Conservation (phyloP, 1,284 basidiomycete genomes). For the Phylloporus gajari region DNA sequence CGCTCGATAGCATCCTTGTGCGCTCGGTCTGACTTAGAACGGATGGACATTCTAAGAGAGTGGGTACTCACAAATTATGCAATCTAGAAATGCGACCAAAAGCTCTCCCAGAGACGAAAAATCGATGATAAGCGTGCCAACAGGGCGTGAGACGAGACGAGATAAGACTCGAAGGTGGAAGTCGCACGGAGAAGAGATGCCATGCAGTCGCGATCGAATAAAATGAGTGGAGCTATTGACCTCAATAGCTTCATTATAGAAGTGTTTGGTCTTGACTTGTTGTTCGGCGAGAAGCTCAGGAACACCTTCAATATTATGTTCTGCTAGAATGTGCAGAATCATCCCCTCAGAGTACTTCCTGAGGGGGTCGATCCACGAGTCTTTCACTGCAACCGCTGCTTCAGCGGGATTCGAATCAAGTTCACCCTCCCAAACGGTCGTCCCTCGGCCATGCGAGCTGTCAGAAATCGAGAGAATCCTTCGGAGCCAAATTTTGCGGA, state of each 20-base stretch:
- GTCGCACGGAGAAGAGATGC: not conserved
- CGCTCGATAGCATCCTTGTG: too few relatives aligned
- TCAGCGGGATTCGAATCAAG: too few relatives aligned
- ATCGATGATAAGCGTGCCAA: constrained; percentile 1
- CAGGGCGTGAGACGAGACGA: constrained; percentile 9
- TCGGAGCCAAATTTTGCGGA: too few relatives aligned
- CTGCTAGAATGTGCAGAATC: constrained; percentile 12
- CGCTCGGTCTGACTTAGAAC: too few relatives aligned
- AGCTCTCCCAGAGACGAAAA: constrained; percentile 19
- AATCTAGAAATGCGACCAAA: constrained; percentile 11
- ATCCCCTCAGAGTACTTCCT: constrained; percentile 18
- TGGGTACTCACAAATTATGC: too few relatives aligned
- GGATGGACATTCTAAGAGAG: too few relatives aligned
- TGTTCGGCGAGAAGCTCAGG: constrained; percentile 8
- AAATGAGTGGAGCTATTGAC: constrained; percentile 8
- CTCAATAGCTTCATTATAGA: not conserved
- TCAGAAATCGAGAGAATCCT: too few relatives aligned
- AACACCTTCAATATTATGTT: constrained; percentile 9
- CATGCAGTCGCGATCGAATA: not conserved
- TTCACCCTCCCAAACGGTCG: too few relatives aligned
- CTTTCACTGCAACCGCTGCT: not conserved
- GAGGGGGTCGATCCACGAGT: constrained; percentile 20
- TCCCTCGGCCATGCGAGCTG: too few relatives aligned
- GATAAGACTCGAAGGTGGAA: constrained; percentile 13
- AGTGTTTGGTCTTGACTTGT: constrained; percentile 12